Percentiles rank a stretch among this genome's conserved stretches.
Evolutionary conservation across 345 rosid genomes (phyloP).

Genomic region (Linum trigynum): DNA sequence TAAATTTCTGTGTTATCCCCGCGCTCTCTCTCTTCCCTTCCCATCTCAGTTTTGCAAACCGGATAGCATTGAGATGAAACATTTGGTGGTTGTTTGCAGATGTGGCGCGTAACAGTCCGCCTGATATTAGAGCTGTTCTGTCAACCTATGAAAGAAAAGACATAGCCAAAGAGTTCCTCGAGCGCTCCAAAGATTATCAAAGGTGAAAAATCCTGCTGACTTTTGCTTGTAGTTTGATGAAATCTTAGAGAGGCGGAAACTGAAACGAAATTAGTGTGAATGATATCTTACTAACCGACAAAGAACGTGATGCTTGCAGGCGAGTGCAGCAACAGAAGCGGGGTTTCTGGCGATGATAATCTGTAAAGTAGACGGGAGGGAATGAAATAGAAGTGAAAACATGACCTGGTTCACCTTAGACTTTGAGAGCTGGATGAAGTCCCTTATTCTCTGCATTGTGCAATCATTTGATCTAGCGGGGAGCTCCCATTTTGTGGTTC

Average conservation of each 20-base stretch:
- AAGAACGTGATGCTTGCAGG: conserved; percentile 26
- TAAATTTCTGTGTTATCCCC: too few relatives aligned
- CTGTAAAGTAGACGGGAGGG: not conserved
- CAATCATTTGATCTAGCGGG: too few relatives aligned
- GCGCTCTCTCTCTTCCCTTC: too few relatives aligned
- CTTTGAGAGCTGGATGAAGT: too few relatives aligned
- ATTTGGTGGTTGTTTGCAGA: conserved; percentile 32
- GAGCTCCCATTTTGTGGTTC: too few relatives aligned
- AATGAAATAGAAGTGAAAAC: too few relatives aligned
- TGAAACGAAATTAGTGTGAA: not conserved
- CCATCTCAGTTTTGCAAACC: not conserved
- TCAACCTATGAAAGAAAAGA: conserved; percentile 68
- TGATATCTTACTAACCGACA: not conserved
- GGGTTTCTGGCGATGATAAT: conserved; percentile 44
- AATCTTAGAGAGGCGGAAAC: not conserved
- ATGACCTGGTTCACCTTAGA: too few relatives aligned
- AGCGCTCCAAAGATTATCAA: conserved; percentile 73
- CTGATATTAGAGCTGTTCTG: conserved; percentile 73
- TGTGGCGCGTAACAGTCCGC: conserved; percentile 71
- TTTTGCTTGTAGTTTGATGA: not conserved
- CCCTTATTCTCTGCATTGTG: too few relatives aligned
- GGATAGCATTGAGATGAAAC: not conserved
- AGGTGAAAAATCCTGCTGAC: conserved; percentile 26
- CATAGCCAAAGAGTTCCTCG: conserved; percentile 73
- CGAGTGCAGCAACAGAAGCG: conserved; percentile 79